Base-by-base conservation (phyloP, 306 rosid species). In the Vachellia pachyceras region DNA sequence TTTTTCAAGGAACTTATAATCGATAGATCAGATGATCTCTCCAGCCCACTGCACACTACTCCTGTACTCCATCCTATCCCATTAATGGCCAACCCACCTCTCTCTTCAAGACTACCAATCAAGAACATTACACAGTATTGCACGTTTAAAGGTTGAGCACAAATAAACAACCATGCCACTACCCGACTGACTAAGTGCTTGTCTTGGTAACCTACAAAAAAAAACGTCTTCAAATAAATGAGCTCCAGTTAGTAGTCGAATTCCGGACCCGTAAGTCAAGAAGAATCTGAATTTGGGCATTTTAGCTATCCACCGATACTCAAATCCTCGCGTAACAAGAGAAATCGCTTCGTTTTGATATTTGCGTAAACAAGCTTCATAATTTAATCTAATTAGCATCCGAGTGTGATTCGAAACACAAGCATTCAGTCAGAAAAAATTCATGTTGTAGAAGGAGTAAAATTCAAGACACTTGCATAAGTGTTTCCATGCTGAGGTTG, bases 191-290 rank as follows among this genome's bases (percentile, higher is more conserved):
- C 57, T 13, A 23, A 11, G 20, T 29, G 5, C 60, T 71, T 23
- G 23, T 14, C 39, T 14, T 13, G 5, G 18, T 8, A 25, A 10
- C n/a, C 37, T 14, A 14, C 10, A 10, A 8, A 8, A 41, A 41
- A 41, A 47, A 61, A 64, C 72, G 66, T 7, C 18, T 61, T 35
- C 66, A 37, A 10, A 10, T 60, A 41, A 75, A 14, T 54, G 71
- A 77, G 79, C 42, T 79, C 68, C 36, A 45, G 18, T 22, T 47
- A 39, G 57, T 10, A 69, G 54, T 42, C 55, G 33, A 69, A 20
- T 10, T 23, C 12, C 75, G 35, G 29, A 18, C 44, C 44, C 40
- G 12, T 5, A 75, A 68, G 47, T 22, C 75, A 20, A 64, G 20
- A 79, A 20, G 37, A 29, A 63, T 14, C 14, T 14, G 29, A 11